Evolutionary conservation across 306 rosid species (phyloP).

Genomic region (Casuarina equisetifolia): DNA sequence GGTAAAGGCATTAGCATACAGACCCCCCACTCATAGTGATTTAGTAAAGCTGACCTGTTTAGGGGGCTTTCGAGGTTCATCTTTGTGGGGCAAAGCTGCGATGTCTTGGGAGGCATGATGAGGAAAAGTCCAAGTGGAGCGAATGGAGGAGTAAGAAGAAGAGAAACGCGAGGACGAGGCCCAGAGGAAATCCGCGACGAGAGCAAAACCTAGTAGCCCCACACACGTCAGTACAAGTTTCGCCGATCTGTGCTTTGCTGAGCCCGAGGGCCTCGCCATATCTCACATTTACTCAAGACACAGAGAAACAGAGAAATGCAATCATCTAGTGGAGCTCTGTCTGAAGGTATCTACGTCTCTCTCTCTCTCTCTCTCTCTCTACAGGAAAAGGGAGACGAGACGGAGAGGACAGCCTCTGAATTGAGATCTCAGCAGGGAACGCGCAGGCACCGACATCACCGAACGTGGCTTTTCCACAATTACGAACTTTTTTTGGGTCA

Average conservation of each 20-base stretch:
- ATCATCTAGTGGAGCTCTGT: neutral
- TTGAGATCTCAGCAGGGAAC: too few species aligned
- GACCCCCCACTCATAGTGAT: neutral
- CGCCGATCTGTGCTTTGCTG: conserved; percentile 60
- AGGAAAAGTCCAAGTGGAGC: conserved; percentile 43
- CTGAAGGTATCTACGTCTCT: neutral
- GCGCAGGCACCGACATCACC: too few species aligned
- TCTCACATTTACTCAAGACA: neutral
- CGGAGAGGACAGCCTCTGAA: too few species aligned
- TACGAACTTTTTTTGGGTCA: too few species aligned
- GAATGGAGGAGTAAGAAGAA: conserved; percentile 26
- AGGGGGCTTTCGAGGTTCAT: conserved; percentile 4
- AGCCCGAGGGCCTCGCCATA: conserved; percentile 67
- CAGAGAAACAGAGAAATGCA: neutral
- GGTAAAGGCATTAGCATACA: neutral
- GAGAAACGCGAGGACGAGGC: conserved; percentile 54
- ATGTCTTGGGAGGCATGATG: conserved; percentile 18
- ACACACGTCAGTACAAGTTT: conserved; percentile 57
- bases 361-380: neutral
- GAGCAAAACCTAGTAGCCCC: conserved; percentile 65
- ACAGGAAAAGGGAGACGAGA: too few species aligned
- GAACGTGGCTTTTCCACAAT: too few species aligned
- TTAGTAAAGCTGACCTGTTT: conserved; percentile 26
- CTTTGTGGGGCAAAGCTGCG: conserved; percentile 21
- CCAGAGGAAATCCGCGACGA: conserved; percentile 74